Base-by-base conservation (phyloP, 345 rosid species). In the Nephelium lappaceum region DNA sequence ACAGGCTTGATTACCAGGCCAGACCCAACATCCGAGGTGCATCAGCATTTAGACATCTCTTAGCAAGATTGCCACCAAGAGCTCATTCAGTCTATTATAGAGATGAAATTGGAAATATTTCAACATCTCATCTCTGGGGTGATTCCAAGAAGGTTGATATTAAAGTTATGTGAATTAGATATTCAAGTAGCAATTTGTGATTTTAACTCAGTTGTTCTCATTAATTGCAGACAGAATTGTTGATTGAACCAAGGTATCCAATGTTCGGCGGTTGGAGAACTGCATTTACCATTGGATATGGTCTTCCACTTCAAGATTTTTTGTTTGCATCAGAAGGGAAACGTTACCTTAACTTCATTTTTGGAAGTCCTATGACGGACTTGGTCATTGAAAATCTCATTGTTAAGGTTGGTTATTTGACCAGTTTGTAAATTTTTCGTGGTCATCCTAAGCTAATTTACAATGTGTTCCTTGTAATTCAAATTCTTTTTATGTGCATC, bases 201-300 rank as follows among this genome's bases (percentile, higher is more conserved):
- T 83, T 77, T 79, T 88, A 73, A 88, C 73, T 62, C 36, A 7
- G 21, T 41, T 71, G 18, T 80, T 65, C 75, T 21, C 77, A 68
- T 75, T 81, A 69, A 65, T 76, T 91, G 89, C 95, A 94, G 98
- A 93, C 94, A 47, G 93, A 97, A 81, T 83, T 94, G 47, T 81
- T 89, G 72, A 87, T 97, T 83, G 97, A 94, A 87, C 99, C 98
- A 62, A 87, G 99, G 81, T 94, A 92, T 79, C 99, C 99, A 0
- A 76, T 94, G 87, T 92, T 97, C 85, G 99, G 98, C 73, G 99
- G 99, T 77, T 97, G 98, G 98, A 90, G 83, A 83, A 97, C 98
- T 36, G 88, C 95, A 47, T 96, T 96, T 82, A 96, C 99, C 38
- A 93, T 96, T 70, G 98, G 98, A 45, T 96, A 96, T 79, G 89